phyloP scores from a whole-genome alignment of 768 basidiomycete genomes.

The Collybia nuda region DNA sequence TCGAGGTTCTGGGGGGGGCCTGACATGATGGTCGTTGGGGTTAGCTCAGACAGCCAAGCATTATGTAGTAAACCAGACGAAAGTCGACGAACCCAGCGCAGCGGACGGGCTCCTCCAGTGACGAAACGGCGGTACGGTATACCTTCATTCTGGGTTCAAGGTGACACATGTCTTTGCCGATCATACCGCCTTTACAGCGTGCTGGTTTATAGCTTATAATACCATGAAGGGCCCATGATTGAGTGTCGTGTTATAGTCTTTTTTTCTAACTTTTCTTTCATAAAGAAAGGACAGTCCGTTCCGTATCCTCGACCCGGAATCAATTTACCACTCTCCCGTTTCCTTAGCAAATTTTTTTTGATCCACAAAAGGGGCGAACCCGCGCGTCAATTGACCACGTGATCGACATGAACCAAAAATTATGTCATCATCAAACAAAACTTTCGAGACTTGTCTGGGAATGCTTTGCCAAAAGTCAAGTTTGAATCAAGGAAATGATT shows the following conservation, averaged over 20 bases:
- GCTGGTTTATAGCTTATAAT: constrained; percentile 4
- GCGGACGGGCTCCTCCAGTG: constrained; percentile 28
- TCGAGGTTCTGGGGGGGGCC: constrained; percentile 12
- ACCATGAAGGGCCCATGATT: too few relatives aligned
- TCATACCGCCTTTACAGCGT: constrained; percentile 1
- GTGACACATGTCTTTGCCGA: constrained; percentile 13
- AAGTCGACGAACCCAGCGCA: constrained; percentile 37
- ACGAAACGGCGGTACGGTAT: constrained; percentile 42
- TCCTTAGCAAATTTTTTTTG: background rate
- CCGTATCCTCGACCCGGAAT: constrained; percentile 5
- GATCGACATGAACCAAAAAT: background rate
- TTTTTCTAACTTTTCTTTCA: background rate
- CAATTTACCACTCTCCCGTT: constrained; percentile 1
- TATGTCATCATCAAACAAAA: background rate
- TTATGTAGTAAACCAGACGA: constrained; percentile 29
- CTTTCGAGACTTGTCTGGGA: background rate
- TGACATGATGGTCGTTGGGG: constrained; percentile 24
- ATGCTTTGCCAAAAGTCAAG: background rate
- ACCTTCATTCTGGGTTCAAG: constrained; percentile 18
- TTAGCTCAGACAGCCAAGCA: constrained; percentile 11
- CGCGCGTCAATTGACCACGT: background rate
- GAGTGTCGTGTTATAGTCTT: too few relatives aligned
- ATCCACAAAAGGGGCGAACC: background rate
- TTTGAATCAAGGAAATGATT: background rate
- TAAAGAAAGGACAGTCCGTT: background rate